Conservation (phyloP, 345 rosid genomes). For the Corchorus olitorius region DNA sequence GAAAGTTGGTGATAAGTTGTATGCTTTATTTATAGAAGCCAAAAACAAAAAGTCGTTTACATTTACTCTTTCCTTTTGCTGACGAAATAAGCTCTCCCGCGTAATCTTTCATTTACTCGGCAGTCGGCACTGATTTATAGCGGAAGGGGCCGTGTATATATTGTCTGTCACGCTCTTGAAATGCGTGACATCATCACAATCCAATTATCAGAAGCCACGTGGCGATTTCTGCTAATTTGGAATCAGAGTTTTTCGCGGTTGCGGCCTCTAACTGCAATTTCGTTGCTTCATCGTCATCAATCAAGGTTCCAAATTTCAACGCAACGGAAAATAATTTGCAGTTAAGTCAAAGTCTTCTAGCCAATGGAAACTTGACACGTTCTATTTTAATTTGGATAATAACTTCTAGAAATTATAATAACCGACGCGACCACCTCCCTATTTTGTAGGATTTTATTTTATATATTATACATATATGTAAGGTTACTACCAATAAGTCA, state of each 20-base stretch:
- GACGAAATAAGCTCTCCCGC: background rate
- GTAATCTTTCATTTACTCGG: background rate
- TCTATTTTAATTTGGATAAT: background rate
- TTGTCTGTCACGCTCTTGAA: background rate
- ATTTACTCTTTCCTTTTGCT: background rate
- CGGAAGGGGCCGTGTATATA: background rate
- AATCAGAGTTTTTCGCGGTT: background rate
- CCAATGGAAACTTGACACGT: background rate
- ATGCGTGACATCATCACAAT: background rate
- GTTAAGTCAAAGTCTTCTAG: background rate
- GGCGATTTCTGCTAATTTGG: background rate
- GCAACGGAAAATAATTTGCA: too few species aligned
- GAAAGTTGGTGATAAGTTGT: background rate
- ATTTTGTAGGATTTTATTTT: too few species aligned
- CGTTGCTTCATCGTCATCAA: too few species aligned
- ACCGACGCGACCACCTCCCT: too few species aligned
- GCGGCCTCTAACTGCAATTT: background rate
- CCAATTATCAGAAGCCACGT: background rate
- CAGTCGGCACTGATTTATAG: background rate
- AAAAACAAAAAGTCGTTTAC: background rate
- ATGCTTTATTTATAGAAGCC: background rate
- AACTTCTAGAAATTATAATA: too few species aligned
- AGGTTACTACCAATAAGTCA: too few species aligned
- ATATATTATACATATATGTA: too few species aligned
- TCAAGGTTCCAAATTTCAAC: background rate